Evolutionary conservation across 2,329 filamentous ascomycete species (phyloP), one percentile per base, ranked within the genome.

Genomic region (Stromatinia cepivora): DNA sequence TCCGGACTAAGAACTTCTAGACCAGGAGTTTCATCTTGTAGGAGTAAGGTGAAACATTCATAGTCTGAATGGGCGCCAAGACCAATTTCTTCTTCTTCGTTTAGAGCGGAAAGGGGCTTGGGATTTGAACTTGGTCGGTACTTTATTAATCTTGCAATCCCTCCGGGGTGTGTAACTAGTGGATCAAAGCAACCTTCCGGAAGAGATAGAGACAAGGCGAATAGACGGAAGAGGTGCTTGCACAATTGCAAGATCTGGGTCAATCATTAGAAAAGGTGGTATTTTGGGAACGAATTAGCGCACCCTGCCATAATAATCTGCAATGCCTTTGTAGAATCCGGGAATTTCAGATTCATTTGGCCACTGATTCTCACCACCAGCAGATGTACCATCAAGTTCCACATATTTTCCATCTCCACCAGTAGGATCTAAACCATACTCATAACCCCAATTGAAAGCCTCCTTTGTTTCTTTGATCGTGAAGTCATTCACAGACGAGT

Each of bases 1-100:
- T 81, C 81, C 5, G 79, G 76, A 70, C 86, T 81, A 66, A 83
- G 80, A 4, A 87, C 84, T 72, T 88, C 81, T 2, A 88, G 80
- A 0, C 84, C 86, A 42, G 82, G 81, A 20, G 82, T 78, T 3
- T 78, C 78, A 70, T 85, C 84, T 73, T 87, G 85, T 4, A 87
- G 79, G 15, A 88, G 81, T 42, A 87, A 79, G 0, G 86, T 87
- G 57, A 87, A 82, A 59, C 82, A 82, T n/a, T 85, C 84, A 71
- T 85, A 87, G 73, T 86, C 86, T 0, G 84, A 85, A 72, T 86
- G 86, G 4, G 83, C 84, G 0, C 84, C 84, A 2, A 77, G 81
- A 6, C 72, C 75, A 31, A 76, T 73, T 42, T 77, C 75, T 63
- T 75, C 75, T 39, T 73, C 72, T 57, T 72, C 69, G 36, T 69